Conservation (phyloP, 2,329 filamentous ascomycete genomes). For the Colletotrichum navitas region DNA sequence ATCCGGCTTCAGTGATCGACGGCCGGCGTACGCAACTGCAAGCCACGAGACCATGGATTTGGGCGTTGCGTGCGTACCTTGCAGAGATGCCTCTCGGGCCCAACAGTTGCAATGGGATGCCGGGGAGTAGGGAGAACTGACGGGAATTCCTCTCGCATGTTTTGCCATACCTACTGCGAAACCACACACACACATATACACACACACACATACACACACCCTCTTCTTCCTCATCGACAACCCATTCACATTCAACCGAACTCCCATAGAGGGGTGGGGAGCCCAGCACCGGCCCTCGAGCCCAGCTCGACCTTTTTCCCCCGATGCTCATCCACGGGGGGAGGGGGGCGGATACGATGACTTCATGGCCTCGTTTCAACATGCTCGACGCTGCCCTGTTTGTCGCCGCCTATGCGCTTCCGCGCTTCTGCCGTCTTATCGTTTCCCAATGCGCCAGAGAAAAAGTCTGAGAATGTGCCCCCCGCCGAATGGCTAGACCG, state of each 20-base stretch:
- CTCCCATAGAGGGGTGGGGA: background rate
- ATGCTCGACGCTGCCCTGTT: slow-evolving; percentile 30
- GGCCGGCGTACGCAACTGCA: slow-evolving; percentile 28
- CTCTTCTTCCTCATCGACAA: background rate
- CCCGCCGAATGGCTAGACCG: slow-evolving; percentile 21
- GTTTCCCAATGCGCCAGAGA: background rate
- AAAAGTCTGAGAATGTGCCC: slow-evolving; percentile 8
- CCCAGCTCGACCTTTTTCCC: slow-evolving; percentile 10
- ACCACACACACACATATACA: slow-evolving; percentile 1
- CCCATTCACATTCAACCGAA: background rate
- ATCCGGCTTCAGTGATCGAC: slow-evolving; percentile 34
- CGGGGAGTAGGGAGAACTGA: background rate
- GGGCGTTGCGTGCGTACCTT: slow-evolving; percentile 38
- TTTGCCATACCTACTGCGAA: slow-evolving; percentile 27
- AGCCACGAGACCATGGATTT: slow-evolving; percentile 31
- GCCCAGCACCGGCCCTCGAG: slow-evolving; percentile 9
- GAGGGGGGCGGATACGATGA: slow-evolving; percentile 28
- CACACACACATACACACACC: slow-evolving; percentile 2
- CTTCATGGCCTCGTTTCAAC: slow-evolving; percentile 40
- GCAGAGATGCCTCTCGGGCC: slow-evolving; percentile 27
- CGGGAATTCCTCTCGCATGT: slow-evolving; percentile 1
- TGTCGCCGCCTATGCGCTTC: slow-evolving; percentile 2
- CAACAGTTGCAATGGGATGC: background rate
- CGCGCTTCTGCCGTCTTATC: slow-evolving; percentile 8
- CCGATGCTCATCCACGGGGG: slow-evolving; percentile 18